A percentile compares a stretch with the other conserved stretches of the same genome.
Evolutionary conservation across 768 basidiomycete genomes (phyloP).

Genomic region (Lactifluus rugatus): DNA sequence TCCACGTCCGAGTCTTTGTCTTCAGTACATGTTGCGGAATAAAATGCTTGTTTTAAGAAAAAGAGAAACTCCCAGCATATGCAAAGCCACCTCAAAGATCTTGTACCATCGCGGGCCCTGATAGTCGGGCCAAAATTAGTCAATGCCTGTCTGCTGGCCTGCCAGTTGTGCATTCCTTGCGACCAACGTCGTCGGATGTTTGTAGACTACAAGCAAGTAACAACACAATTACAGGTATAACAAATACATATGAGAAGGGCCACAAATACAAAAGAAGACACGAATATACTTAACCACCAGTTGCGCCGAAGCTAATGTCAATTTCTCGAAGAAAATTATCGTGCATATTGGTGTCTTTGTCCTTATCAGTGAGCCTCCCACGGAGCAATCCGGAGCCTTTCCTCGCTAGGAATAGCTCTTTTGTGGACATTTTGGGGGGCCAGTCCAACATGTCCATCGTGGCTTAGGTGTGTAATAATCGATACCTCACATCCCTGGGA

Average conservation of each 20-base stretch:
- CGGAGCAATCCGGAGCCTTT: background rate
- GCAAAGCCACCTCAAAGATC: too few species aligned
- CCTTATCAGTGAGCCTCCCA: background rate
- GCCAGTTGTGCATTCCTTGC: too few species aligned
- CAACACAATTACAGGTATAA: background rate
- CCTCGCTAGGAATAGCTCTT: background rate
- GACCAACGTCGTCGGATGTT: too few species aligned
- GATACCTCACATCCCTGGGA: background rate
- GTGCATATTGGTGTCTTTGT: background rate
- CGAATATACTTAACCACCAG: background rate
- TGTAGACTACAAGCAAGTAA: background rate
- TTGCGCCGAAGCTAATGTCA: background rate
- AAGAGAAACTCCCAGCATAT: too few species aligned
- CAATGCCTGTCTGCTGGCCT: too few species aligned
- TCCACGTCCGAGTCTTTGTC: too few species aligned
- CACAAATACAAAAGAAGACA: background rate
- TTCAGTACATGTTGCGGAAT: too few species aligned
- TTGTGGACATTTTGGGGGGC: background rate
- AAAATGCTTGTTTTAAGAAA: too few species aligned
- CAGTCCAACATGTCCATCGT: too few species aligned
- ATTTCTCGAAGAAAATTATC: background rate
- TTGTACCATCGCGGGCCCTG: too few species aligned
- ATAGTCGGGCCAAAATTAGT: too few species aligned
- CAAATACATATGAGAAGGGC: background rate
- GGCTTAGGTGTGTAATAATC: background rate